A percentile compares a stretch with the other conserved stretches of the same genome.
Evolutionary conservation across 1,139 yeast species (phyloP).

Genomic region (Lodderomyces metapsilosis): DNA sequence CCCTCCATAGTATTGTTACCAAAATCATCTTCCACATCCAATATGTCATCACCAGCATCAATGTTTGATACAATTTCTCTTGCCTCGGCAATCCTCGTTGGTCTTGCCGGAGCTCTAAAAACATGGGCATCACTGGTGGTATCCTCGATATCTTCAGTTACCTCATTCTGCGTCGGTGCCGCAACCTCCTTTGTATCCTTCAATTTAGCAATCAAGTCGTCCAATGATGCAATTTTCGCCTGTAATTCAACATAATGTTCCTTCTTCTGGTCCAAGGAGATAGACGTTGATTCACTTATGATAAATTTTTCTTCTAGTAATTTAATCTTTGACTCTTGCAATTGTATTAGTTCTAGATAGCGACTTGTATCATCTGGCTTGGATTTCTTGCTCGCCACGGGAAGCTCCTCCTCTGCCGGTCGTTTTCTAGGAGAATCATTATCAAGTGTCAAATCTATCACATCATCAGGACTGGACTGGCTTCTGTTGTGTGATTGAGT

Average conservation of each 20-base stretch:
- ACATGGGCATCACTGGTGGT: conserved; percentile 5
- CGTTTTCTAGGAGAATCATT: conserved; percentile 6
- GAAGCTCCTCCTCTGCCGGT: neutral
- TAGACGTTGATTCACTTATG: conserved; percentile 34
- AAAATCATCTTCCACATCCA: conserved; percentile 39
- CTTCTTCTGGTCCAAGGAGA: conserved; percentile 34
- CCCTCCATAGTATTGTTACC: conserved; percentile 44
- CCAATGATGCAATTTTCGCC: conserved; percentile 20
- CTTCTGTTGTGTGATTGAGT: neutral
- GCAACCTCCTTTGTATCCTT: neutral
- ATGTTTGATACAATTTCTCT: conserved; percentile 15
- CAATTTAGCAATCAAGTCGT: conserved; percentile 5
- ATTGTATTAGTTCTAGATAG: conserved; percentile 8
- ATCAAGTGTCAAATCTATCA: conserved; percentile 9
- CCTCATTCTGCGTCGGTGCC: neutral
- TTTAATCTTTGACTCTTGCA: conserved; percentile 26
- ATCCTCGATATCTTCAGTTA: conserved; percentile 4
- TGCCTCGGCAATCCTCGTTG: conserved; percentile 10
- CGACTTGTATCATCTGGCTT: neutral
- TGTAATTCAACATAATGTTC: conserved; percentile 23
- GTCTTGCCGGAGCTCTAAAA: conserved; percentile 8
- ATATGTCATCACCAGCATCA: conserved; percentile 1
- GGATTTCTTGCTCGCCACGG: neutral
- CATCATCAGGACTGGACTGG: neutral
- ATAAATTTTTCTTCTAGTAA: conserved; percentile 27